Evolutionary conservation across 1,284 basidiomycete genomes (phyloP).

Genomic region (Papiliotrema flavescens): DNA sequence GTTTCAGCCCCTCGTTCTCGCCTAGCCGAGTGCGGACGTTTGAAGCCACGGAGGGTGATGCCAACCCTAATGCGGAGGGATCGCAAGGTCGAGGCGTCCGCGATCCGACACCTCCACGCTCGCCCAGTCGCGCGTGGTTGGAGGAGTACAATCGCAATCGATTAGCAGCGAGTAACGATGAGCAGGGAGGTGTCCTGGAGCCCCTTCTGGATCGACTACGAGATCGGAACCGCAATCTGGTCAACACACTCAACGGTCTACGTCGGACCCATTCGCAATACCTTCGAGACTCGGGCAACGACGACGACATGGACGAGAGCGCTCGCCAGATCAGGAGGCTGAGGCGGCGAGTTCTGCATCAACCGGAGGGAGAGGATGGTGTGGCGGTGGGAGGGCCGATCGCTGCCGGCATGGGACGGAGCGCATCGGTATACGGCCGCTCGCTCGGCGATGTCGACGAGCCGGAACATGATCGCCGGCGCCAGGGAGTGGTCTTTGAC

Average conservation of each 20-base stretch:
- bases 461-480: not conserved
- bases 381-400: not conserved
- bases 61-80: too few relatives aligned
- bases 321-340: too few relatives aligned
- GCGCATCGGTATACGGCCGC: not conserved
- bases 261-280: too few relatives aligned
- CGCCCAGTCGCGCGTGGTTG: constrained; percentile 12
- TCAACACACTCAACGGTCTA: too few relatives aligned
- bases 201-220: not conserved
- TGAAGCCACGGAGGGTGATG: not conserved
- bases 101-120: not conserved
- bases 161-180: not conserved
- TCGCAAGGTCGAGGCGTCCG: not conserved
- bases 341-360: not conserved
- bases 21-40: not conserved
- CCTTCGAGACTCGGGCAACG: too few relatives aligned
- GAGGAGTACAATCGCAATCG: constrained; percentile 9
- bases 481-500: not conserved
- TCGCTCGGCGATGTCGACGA: not conserved
- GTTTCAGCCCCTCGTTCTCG: not conserved
- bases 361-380: not conserved
- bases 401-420: not conserved
- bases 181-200: not conserved
- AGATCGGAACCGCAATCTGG: too few relatives aligned
- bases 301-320: too few relatives aligned